These are phyloP conservation scores for Cylindrotheca fusiformis DNA, from an alignment of 108 stramenopile species.

Conservation along the genomic window DNA sequence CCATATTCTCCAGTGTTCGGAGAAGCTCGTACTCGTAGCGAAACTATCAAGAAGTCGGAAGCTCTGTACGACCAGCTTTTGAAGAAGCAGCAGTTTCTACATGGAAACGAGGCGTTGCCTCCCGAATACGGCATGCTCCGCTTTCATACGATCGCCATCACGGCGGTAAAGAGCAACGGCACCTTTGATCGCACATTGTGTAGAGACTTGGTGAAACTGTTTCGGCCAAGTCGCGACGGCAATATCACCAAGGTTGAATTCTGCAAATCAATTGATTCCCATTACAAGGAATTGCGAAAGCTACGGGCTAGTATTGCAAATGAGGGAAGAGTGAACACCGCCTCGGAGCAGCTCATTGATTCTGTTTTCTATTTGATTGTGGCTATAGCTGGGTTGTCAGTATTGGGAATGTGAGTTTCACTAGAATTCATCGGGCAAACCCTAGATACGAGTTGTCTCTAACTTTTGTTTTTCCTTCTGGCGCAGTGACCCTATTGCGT, in stretches of 20 bases:
- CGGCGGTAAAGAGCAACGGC: slow-evolving; percentile 41
- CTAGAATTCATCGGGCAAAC: too few relatives aligned
- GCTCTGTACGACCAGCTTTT: slow-evolving; percentile 44
- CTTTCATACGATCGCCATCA: slow-evolving; percentile 47
- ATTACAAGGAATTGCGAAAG: slow-evolving; percentile 53
- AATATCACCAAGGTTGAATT: slow-evolving; percentile 50
- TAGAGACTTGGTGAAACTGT: slow-evolving; percentile 43
- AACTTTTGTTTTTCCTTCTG: too few relatives aligned
- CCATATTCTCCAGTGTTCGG: slow-evolving; percentile 65
- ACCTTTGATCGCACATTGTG: slow-evolving; percentile 40
- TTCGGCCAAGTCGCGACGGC: slow-evolving; percentile 46
- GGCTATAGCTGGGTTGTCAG: slow-evolving; percentile 32
- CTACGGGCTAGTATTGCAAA: slow-evolving; percentile 55
- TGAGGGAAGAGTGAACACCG: slow-evolving; percentile 42
- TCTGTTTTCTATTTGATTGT: slow-evolving; percentile 42
- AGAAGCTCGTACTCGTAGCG: slow-evolving; percentile 43
- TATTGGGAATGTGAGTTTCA: slow-evolving; percentile 34
- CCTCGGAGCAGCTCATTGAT: slow-evolving; percentile 38
- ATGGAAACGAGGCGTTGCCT: neutral
- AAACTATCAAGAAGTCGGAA: slow-evolving; percentile 59
- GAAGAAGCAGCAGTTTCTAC: neutral
- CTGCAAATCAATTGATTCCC: slow-evolving; percentile 35
- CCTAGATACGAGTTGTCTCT: too few relatives aligned
- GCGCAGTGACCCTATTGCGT: slow-evolving; percentile 17
- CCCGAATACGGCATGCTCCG: slow-evolving; percentile 13